Evolutionary conservation across 345 rosid species (phyloP).

Genomic region (Murraya koenigii): DNA sequence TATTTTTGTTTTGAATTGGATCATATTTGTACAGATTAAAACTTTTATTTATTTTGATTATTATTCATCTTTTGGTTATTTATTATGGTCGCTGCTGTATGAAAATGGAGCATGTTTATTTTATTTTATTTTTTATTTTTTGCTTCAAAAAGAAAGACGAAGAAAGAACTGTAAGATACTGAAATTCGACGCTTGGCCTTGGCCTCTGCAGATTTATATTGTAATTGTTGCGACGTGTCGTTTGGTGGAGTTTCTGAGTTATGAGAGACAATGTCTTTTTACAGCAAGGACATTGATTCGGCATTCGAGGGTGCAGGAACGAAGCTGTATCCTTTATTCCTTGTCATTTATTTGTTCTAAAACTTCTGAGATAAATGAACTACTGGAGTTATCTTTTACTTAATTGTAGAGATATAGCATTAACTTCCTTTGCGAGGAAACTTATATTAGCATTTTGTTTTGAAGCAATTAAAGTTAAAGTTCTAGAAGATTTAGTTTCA

Average conservation of each 20-base stretch:
- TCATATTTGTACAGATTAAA: background rate
- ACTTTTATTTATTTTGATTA: background rate
- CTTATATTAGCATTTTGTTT: background rate
- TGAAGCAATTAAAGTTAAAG: background rate
- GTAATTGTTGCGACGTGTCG: background rate
- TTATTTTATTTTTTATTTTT: background rate
- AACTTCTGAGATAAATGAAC: background rate
- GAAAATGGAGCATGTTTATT: background rate
- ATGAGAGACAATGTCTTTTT: conserved; percentile 45
- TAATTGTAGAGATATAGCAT: background rate
- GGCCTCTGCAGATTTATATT: background rate
- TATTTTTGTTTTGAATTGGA: background rate
- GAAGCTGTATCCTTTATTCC: conserved; percentile 45
- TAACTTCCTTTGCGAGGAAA: background rate
- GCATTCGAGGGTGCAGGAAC: conserved; percentile 57
- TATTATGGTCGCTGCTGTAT: background rate
- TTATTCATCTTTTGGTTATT: too few species aligned
- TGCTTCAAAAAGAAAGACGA: background rate
- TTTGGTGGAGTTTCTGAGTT: conserved; percentile 6
- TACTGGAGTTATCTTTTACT: background rate
- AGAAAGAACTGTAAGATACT: background rate
- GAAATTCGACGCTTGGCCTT: background rate
- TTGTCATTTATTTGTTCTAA: background rate
- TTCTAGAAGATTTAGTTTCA: background rate
- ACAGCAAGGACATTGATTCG: conserved; percentile 45